Percentiles rank a stretch among this genome's conserved stretches.
Conservation (phyloP, 306 rosid species). For the Quercus parvula region DNA sequence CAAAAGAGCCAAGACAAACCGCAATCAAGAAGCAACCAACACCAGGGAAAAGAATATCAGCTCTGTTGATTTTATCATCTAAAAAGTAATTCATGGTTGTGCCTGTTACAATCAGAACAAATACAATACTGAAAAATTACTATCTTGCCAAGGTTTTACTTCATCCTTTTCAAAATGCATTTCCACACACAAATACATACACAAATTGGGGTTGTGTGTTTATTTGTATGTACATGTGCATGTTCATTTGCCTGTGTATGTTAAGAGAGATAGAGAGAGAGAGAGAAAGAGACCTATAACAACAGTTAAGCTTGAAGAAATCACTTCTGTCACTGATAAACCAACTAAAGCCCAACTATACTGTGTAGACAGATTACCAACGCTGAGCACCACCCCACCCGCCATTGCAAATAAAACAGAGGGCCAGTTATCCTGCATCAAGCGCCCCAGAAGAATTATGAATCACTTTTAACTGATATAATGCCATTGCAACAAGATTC, state of each 20-base stretch:
- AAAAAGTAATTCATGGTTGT: slow-evolving; percentile 84
- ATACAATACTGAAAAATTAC: neutral
- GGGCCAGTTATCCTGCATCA: slow-evolving; percentile 74
- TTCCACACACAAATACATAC: neutral
- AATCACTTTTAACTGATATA: neutral
- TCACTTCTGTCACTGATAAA: slow-evolving; percentile 79
- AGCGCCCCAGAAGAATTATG: slow-evolving; percentile 13
- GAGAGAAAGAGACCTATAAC: slow-evolving; percentile 59
- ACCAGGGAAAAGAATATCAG: slow-evolving; percentile 85
- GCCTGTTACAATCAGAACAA: slow-evolving; percentile 45
- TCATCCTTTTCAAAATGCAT: neutral
- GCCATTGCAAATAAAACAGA: slow-evolving; percentile 84
- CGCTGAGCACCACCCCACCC: slow-evolving; percentile 78
- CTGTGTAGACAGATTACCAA: slow-evolving; percentile 78
- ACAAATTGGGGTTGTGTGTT: neutral
- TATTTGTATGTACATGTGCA: neutral
- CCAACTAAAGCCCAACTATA: slow-evolving; percentile 94
- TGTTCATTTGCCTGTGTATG: neutral
- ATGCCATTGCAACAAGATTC: neutral
- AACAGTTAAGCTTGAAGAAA: slow-evolving; percentile 79
- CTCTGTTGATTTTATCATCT: slow-evolving; percentile 74
- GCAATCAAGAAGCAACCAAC: slow-evolving; percentile 90
- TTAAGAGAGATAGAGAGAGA: slow-evolving; percentile 6
- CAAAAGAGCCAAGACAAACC: slow-evolving; percentile 78
- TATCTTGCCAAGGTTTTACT: slow-evolving; percentile 9